Base-by-base conservation (phyloP, 352 stramenopile species). In the Globisporangium alternatum region DNA sequence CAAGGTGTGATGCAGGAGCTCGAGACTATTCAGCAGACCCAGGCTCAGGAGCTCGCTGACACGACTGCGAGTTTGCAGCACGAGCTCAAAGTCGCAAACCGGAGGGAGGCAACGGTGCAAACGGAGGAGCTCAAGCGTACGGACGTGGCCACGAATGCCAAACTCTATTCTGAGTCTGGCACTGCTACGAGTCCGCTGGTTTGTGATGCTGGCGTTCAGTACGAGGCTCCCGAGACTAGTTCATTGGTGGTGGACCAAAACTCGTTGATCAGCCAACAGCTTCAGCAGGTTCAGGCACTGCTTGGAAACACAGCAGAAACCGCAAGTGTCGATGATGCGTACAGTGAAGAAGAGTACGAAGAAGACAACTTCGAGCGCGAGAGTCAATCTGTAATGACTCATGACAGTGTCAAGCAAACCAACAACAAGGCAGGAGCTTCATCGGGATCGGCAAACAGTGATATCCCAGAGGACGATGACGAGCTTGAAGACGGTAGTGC, bases 61-160 rank as follows among this genome's bases (percentile, higher is more conserved):
- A 60, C 66, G 1, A 48, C 69, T 17, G 25, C 31, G 0, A 56
- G 35, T 6, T 33, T 71, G 15, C 45, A 82, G 17, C 39, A 66
- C 19, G 64, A 78, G 37, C 35, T 81, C 0, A 76, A 62, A n/a
- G 31, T 31, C 9, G 80, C 71, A 5, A 71, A 64, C 5, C 47
- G 74, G 28, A 66, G 80, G 17, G 83, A 92, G 48, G 77, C 62
- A 7, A 77, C 69, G 5, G 71, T 74, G 0, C 83, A 92, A 39
- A 92, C 83, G 2, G 80, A 89, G 10, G 2, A 47, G n/a, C 45
- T 57, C 17, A 58, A 53, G 21, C 60, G 62, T 19, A 43, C 39
- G 0, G 74, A 89, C 67, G 76, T 72, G 12, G 67, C 69, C 6
- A 89, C 79, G 19, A 81, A 60, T 22, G 78, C 80, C 8, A 59